Evolutionary conservation across 495 filamentous ascomycete species (phyloP).

Genomic region (Neurospora sp.): DNA sequence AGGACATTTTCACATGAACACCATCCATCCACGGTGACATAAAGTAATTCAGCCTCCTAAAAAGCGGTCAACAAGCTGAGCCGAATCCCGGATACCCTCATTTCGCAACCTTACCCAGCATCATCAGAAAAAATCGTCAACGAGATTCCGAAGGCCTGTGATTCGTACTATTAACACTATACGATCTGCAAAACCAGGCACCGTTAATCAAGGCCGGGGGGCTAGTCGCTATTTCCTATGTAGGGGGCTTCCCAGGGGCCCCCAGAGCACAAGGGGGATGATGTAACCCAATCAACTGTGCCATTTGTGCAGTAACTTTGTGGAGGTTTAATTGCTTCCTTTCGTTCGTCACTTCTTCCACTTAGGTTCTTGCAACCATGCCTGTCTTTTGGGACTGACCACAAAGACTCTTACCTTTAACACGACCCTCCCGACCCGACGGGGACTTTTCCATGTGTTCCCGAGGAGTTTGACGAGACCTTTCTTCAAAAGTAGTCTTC

Average conservation of each 20-base stretch:
- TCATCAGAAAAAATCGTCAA: neutral
- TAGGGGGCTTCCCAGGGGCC: neutral
- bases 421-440: neutral
- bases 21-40: neutral
- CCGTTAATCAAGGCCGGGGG: neutral
- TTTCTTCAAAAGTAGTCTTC: neutral
- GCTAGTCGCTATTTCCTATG: neutral
- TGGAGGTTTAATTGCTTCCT: neutral
- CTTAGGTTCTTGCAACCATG: neutral
- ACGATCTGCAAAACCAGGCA: neutral
- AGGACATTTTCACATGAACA: neutral
- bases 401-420: neutral
- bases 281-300: neutral
- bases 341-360: neutral
- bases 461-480: neutral
- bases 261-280: neutral
- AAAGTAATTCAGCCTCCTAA: neutral
- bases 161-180: neutral
- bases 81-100: neutral
- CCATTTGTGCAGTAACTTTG: neutral
- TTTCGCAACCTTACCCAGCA: neutral
- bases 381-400: neutral
- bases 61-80: neutral
- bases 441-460: neutral
- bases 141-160: neutral